Base-by-base conservation (phyloP, 352 stramenopile species). In the Globisporangium sylvaticum region DNA sequence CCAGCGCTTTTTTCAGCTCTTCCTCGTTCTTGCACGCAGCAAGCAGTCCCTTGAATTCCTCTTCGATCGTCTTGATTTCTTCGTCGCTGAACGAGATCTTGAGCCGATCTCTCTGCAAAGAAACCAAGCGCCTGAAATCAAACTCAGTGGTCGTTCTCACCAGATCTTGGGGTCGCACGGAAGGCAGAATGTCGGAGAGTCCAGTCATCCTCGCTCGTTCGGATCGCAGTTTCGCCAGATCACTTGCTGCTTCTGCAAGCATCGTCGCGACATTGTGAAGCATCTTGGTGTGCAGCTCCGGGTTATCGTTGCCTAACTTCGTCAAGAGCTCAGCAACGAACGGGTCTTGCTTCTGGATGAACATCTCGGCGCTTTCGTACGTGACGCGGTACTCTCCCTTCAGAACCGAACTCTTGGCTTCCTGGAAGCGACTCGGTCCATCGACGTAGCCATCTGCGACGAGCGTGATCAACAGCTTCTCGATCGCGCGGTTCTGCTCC, bases 351-450 rank as follows among this genome's bases (percentile, higher is more conserved):
- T 62, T 53, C 25, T 52, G 60, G 32, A 67, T 34, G 24, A 67
- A 67, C 62, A 67, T 67, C 37, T 61, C 62, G 25, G 34, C 62
- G 25, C 62, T 67, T 29, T 67, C 62, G 52, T 44, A 27, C 53
- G 34, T 56, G n/a, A 67, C 62, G 62, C 62, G 62, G 37, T 67
- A 67, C 24, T 67, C 62, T 15, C 62, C 62, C 25, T 58, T 52
- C 7, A 62, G 24, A 20, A 56, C 62, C 7, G 24, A 27, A 4
- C 14, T 31, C 15, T 7, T 27, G 5, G 37, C 37, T 24, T 37
- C 50, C 12, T 31, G 52, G 39, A 67, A 67, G 22, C 62, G 62
- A 22, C 62, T 61, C 12, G 62, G 62, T 14, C 62, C 62, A 22
- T 67, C 62, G 15, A 67, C 62, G 37, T 62, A 67, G 7, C 52